phyloP scores from a whole-genome alignment of 805 yeast species.

The Wickerhamomyces mucosus region DNA sequence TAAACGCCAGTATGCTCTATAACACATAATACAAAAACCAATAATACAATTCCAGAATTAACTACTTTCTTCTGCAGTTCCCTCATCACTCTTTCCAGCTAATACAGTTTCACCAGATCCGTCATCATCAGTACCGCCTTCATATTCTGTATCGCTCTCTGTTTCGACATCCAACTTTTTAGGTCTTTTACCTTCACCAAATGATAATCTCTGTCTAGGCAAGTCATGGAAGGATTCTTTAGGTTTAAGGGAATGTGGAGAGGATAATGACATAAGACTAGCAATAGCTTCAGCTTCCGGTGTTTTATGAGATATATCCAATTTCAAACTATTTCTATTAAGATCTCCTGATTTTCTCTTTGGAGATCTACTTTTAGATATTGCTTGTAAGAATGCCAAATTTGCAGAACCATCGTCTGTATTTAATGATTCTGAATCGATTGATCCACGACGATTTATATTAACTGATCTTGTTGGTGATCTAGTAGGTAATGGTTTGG shows the following conservation, averaged over 20 bases:
- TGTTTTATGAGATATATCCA: constrained; percentile 6
- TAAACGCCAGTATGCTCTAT: no score
- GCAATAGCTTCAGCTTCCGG: constrained; percentile 32
- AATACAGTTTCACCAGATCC: no score
- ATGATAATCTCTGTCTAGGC: constrained; percentile 16
- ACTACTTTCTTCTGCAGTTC: no score
- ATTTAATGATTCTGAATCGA: constrained; percentile 13
- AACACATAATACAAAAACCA: no score
- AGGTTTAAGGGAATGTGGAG: constrained; percentile 8
- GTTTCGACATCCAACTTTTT: constrained; percentile 7
- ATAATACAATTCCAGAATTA: no score
- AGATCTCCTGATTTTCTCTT: constrained; percentile 12
- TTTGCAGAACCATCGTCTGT: constrained; percentile 27
- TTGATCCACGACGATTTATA: constrained; percentile 9
- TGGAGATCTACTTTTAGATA: constrained; percentile 24
- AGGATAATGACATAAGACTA: constrained; percentile 30
- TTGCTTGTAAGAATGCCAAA: constrained; percentile 29
- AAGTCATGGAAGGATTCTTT: constrained; percentile 1
- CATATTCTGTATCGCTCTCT: constrained; percentile 13
- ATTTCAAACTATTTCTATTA: neutral
- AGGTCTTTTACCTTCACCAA: constrained; percentile 11
- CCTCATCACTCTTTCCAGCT: no score
- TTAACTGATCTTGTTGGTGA: constrained; percentile 7
- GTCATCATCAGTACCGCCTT: constrained; percentile 11
- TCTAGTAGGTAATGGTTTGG: neutral